Conservation (phyloP, 768 basidiomycete species). For the Clitopilus hobsonii region DNA sequence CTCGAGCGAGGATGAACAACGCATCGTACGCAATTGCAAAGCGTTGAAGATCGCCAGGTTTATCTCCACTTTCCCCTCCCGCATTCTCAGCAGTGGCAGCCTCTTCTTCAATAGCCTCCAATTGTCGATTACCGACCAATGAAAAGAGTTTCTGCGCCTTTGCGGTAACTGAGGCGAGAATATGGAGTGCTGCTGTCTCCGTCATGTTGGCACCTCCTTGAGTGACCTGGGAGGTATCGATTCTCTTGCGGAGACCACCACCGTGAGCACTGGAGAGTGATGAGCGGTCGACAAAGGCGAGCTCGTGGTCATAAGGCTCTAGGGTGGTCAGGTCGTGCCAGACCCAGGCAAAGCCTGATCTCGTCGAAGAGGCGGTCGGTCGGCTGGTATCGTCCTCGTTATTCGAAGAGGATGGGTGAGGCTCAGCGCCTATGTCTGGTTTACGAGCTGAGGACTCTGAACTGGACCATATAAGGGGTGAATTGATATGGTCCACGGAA, state of each 20-base stretch:
- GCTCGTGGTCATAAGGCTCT: slow-evolving; percentile 74
- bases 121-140: slow-evolving; percentile 64
- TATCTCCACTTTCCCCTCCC: slow-evolving; percentile 19
- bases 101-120: slow-evolving; percentile 51
- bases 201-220: slow-evolving; percentile 48
- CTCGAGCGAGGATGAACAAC: slow-evolving; percentile 69
- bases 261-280: slow-evolving; percentile 52
- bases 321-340: slow-evolving; percentile 93
- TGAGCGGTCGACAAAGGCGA: slow-evolving; percentile 60
- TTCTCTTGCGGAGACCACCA: slow-evolving; percentile 31
- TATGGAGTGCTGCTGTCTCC: slow-evolving; percentile 73
- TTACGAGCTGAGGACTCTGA: slow-evolving; percentile 60
- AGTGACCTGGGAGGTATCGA: slow-evolving; percentile 18
- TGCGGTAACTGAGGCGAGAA: slow-evolving; percentile 82
- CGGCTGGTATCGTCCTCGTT: not conserved
- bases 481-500: slow-evolving; percentile 83
- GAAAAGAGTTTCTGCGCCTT: slow-evolving; percentile 82
- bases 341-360: slow-evolving; percentile 61
- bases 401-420: not conserved
- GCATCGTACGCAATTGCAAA: slow-evolving; percentile 60
- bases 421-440: slow-evolving; percentile 12
- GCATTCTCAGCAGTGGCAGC: slow-evolving; percentile 15
- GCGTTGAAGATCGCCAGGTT: slow-evolving; percentile 45
- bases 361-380: slow-evolving; percentile 23
- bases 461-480: slow-evolving; percentile 79